Conservation (phyloP, 225 moss, liverwort and hornwort species). For the Thuidium tamariscinum region DNA sequence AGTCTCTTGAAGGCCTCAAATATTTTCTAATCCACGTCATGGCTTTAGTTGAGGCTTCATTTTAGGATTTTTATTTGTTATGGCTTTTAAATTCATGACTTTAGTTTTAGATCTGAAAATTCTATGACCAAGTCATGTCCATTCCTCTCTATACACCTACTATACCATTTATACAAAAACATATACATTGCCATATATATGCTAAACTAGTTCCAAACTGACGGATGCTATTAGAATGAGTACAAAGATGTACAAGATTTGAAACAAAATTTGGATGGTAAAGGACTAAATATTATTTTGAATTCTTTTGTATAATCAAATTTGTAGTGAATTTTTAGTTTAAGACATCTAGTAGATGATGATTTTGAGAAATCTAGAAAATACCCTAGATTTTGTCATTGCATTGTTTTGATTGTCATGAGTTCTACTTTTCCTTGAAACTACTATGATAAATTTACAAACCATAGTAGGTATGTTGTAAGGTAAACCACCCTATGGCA, state of each 20-base stretch:
- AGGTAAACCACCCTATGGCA: no score
- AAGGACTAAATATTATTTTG: neutral
- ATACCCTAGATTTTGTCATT: neutral
- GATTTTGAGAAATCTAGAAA: neutral
- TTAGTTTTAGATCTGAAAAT: fast-evolving
- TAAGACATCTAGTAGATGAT: no score
- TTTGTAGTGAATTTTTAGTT: neutral
- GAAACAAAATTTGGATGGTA: neutral
- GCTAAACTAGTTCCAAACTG: fast-evolving
- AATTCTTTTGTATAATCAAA: neutral
- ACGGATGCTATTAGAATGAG: fast-evolving
- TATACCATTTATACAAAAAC: no score
- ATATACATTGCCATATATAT: fast-evolving
- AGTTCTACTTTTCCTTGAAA: neutral
- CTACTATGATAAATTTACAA: neutral
- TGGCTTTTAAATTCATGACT: neutral
- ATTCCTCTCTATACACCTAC: neutral
- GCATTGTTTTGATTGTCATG: neutral
- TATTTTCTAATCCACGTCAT: no score
- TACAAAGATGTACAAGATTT: neutral
- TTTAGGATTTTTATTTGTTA: neutral
- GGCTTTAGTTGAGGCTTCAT: neutral
- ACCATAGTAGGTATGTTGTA: no score
- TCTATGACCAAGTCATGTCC: fast-evolving
- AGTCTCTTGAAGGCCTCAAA: no score